A percentile compares a stretch with the other conserved stretches of the same genome.
Evolutionary conservation across 2,329 filamentous ascomycete genomes (phyloP).

Genomic region (Dissoconium aciculare): DNA sequence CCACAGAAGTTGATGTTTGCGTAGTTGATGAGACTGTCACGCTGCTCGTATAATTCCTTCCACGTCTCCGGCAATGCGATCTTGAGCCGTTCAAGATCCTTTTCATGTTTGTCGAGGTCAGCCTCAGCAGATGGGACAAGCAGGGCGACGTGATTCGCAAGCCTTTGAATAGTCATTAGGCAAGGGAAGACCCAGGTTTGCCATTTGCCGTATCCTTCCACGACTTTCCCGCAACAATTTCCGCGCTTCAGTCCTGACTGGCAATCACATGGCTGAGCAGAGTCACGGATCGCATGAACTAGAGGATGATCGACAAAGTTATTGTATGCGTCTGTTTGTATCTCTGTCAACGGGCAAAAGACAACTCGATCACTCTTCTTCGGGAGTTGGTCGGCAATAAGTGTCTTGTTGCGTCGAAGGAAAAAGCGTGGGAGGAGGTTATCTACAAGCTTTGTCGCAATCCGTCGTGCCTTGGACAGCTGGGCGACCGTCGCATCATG

Average conservation of each 20-base stretch:
- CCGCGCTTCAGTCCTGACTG: slow-evolving; percentile 55
- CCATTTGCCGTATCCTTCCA: slow-evolving; percentile 54
- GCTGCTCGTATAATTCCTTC: slow-evolving; percentile 55
- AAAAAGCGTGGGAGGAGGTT: slow-evolving; percentile 86
- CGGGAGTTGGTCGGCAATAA: slow-evolving; percentile 83
- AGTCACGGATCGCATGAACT: slow-evolving; percentile 51
- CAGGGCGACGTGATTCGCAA: slow-evolving; percentile 84
- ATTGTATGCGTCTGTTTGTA: slow-evolving; percentile 70
- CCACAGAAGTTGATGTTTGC: slow-evolving; percentile 86
- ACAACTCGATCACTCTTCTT: slow-evolving; percentile 91
- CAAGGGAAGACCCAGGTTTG: slow-evolving; percentile 68
- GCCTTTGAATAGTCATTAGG: slow-evolving; percentile 68
- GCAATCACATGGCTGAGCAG: slow-evolving; percentile 56
- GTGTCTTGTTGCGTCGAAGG: slow-evolving; percentile 75
- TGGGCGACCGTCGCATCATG: slow-evolving; percentile 79
- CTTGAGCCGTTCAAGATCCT: slow-evolving; percentile 59
- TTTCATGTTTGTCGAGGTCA: slow-evolving; percentile 55
- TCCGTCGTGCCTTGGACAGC: slow-evolving; percentile 64
- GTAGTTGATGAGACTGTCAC: slow-evolving; percentile 65
- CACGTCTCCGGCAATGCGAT: slow-evolving; percentile 61
- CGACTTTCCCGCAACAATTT: slow-evolving; percentile 57
- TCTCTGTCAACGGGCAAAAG: slow-evolving; percentile 77
- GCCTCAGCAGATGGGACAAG: slow-evolving; percentile 58
- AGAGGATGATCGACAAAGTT: slow-evolving; percentile 61
- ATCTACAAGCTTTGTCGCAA: slow-evolving; percentile 68